These are phyloP conservation scores for Kwoniella mangroviensis DNA, from an alignment of 768 basidiomycete species.

Conservation along the genomic window DNA sequence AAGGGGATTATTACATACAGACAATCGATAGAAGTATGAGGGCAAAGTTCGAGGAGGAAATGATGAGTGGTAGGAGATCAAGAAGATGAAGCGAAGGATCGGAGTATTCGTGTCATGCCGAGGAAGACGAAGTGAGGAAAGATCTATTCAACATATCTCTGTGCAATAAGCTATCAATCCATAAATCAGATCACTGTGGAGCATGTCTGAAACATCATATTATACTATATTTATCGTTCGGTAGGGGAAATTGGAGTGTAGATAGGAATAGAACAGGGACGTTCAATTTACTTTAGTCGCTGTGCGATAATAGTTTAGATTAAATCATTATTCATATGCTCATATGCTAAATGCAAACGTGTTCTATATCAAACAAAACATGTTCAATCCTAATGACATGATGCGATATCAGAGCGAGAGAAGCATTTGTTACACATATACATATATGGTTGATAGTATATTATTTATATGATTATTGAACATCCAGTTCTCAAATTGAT, in stretches of 20 bases:
- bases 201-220: background rate
- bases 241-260: background rate
- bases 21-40: slow-evolving; percentile 46
- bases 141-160: background rate
- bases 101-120: background rate
- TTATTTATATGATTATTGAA: background rate
- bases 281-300: background rate
- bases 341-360: too few species aligned
- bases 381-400: background rate
- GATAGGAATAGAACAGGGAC: background rate
- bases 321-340: background rate
- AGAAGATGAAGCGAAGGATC: slow-evolving; percentile 1
- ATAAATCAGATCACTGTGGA: background rate
- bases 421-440: background rate
- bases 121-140: background rate
- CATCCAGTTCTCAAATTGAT: background rate
- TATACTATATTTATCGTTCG: background rate
- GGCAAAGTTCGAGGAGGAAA: slow-evolving; percentile 43
- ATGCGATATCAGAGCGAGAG: background rate
- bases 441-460: background rate
- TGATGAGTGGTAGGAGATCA: slow-evolving; percentile 32
- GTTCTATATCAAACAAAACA: background rate
- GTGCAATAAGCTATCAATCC: background rate
- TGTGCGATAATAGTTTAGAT: background rate
- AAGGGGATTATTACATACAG: slow-evolving; percentile 47